phyloP scores from a whole-genome alignment of 2,329 filamentous ascomycete species.

The Aaosphaeria pasadenensis region DNA sequence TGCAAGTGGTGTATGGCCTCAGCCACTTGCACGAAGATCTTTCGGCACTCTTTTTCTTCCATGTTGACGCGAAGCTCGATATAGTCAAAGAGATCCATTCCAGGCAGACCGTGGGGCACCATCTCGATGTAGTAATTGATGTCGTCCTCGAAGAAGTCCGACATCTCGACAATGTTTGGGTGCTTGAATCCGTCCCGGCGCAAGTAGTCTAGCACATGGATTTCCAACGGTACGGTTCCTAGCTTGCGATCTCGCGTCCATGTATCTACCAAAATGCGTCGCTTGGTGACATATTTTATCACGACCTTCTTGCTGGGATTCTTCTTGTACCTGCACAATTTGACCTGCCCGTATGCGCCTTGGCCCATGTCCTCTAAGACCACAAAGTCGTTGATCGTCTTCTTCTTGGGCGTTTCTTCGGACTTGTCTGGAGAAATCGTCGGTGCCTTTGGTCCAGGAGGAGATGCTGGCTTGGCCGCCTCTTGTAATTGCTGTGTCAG shows the following conservation, averaged over 20 bases:
- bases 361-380: slow-evolving; percentile 98
- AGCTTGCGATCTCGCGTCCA: slow-evolving; percentile 93
- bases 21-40: slow-evolving; percentile 93
- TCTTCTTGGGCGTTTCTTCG: slow-evolving; percentile 54
- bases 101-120: slow-evolving; percentile 88
- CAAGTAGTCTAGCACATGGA: slow-evolving; percentile 93
- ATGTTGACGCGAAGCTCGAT: slow-evolving; percentile 95
- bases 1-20: slow-evolving; percentile 88
- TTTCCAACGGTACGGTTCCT: slow-evolving; percentile 93
- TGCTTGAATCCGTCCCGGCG: slow-evolving; percentile 66
- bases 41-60: slow-evolving; percentile 90
- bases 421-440: slow-evolving; percentile 7
- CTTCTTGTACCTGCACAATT: slow-evolving; percentile 83
- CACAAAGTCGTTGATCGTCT: slow-evolving; percentile 83
- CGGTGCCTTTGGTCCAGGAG: slow-evolving; percentile 33
- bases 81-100: slow-evolving; percentile 99
- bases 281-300: slow-evolving; percentile 96
- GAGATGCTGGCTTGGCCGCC: slow-evolving; percentile 46
- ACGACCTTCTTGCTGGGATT: slow-evolving; percentile 77
- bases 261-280: slow-evolving; percentile 93
- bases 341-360: slow-evolving; percentile 96
- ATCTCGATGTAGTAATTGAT: slow-evolving; percentile 99
- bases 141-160: slow-evolving; percentile 71
- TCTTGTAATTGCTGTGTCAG: slow-evolving; percentile 52
- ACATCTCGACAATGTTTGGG: slow-evolving; percentile 67